Evolutionary conservation across 163 green algal genomes (phyloP), one percentile per base, ranked within the genome.

Genomic region (Volvox carteri): DNA sequence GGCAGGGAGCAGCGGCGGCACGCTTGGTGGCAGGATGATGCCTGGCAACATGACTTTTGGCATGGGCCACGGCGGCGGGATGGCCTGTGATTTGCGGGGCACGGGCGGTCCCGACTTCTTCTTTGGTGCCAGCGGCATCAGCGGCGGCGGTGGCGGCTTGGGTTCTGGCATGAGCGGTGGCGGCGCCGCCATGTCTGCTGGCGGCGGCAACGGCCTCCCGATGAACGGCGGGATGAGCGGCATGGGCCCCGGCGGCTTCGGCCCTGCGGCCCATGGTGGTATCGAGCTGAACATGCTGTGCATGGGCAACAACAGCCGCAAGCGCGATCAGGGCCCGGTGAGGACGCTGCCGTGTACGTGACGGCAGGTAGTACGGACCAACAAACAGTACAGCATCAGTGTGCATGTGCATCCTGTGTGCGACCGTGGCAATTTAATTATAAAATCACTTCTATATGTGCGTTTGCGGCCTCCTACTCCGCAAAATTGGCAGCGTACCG

Each of bases 271-370:
- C n/a, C n/a, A n/a, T n/a, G n/a, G n/a, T n/a, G n/a, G n/a, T 35
- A 37, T 72, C 23, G 60, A 37, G 28, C 60, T 39, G 23, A 23
- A 33, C 19, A 28, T 16, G 11, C 60, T 72, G 60, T 23, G 60
- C 35, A 7, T 72, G 23, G 60, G 60, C 60, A 52, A 60, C 58
- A 77, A 77, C 44, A 70, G 62, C 68, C 83, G 67, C 68, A 88
- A 88, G 83, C 67, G 83, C 12, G 83, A 88, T 37, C 68, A 81
- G 37, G 81, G 65, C 0, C 65, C 44, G 81, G 81, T 87, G 35
- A 72, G 81, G 62, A 11, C 23, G n/a, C n/a, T n/a, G n/a, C n/a
- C n/a, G n/a, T n/a, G n/a, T n/a, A n/a, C n/a, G n/a, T n/a, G n/a
- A n/a, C n/a, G n/a, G n/a, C n/a, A n/a, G n/a, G n/a, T n/a, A n/a